A percentile compares a stretch with the other conserved stretches of the same genome.
Conservation (phyloP, 2,329 filamentous ascomycete species). For the Epichloe amarillans region DNA sequence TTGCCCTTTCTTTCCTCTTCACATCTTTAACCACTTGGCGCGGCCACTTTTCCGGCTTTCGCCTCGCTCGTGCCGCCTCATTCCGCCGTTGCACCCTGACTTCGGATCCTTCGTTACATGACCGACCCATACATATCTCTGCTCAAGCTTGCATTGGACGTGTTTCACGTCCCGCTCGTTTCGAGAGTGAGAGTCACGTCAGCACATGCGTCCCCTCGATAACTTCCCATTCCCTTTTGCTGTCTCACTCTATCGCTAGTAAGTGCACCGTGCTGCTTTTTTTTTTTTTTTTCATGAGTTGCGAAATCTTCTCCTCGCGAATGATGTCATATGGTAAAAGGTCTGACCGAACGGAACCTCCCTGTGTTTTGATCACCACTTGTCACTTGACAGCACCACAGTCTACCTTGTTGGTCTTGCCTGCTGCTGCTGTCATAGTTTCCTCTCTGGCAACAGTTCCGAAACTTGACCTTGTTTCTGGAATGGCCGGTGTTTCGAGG, state of each 20-base stretch:
- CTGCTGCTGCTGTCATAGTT: not conserved
- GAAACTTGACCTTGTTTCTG: not conserved
- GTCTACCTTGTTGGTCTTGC: not conserved
- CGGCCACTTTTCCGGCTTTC: not conserved
- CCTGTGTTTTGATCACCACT: slow-evolving; percentile 29
- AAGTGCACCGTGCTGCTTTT: not conserved
- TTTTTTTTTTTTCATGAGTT: not conserved
- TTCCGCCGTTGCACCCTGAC: not conserved
- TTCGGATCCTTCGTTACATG: not conserved
- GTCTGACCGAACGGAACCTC: slow-evolving; percentile 39
- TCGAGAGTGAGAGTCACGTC: not conserved
- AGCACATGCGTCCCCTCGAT: not conserved
- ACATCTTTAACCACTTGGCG: not conserved
- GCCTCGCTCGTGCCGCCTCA: not conserved
- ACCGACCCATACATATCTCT: not conserved
- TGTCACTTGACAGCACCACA: not conserved
- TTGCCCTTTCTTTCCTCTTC: not conserved
- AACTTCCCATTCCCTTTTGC: not conserved
- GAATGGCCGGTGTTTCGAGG: not conserved
- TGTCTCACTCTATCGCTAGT: not conserved
- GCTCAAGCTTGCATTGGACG: not conserved
- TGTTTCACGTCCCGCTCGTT: not conserved
- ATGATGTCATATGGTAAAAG: slow-evolving; percentile 54
- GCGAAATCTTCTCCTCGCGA: slow-evolving; percentile 9
- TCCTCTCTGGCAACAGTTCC: not conserved